Evolutionary conservation across 1,139 yeast species (phyloP), one percentile per base, ranked within the genome.

Genomic region (Candida mesenterica): DNA sequence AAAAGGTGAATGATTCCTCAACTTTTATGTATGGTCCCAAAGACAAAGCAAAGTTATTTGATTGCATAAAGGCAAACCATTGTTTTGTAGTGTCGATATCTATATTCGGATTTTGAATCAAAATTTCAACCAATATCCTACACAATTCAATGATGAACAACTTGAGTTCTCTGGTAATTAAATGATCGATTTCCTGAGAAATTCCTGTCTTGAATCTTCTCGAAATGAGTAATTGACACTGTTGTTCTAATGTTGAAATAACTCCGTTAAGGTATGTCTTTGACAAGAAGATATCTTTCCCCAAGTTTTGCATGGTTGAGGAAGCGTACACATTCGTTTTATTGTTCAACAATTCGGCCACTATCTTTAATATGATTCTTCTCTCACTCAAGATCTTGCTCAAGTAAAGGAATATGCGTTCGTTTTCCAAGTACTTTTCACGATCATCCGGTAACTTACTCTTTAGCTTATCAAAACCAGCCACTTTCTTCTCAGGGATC

Each of bases 1-100:
- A 52, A 25, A 75, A 69, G 9, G 60, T 50, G 36, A 57, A 62
- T 1, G 68, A 45, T 32, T 71, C 77, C 0, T 49, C 48, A 15
- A 61, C 54, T 5, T 59, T 48, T 6, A 59, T 52, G 28, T 51
- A 48, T 9, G 67, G 57, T 5, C 59, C 59, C 36, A 57, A 44
- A 2, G 48, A 38, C 24, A 58, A 41, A 18, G 72, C 62, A 45
- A 68, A 77, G 30, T 62, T 61, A 2, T 72, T 65, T 4, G 59
- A 51, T 12, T 63, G 57, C 70, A 79, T 67, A 16, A 78, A 57
- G 4, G 62, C 49, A 44, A 82, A 80, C 95, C 95, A 87, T 8
- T 61, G 51, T 2, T 54, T 38, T 1, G 77, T 70, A 1, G 51
- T 42, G 40, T 53, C 25, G 41, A 53, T 42, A 36, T 62, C 38